Conservation (phyloP, 192 early-diverging fungal genomes). For the Coemansia sp. region DNA sequence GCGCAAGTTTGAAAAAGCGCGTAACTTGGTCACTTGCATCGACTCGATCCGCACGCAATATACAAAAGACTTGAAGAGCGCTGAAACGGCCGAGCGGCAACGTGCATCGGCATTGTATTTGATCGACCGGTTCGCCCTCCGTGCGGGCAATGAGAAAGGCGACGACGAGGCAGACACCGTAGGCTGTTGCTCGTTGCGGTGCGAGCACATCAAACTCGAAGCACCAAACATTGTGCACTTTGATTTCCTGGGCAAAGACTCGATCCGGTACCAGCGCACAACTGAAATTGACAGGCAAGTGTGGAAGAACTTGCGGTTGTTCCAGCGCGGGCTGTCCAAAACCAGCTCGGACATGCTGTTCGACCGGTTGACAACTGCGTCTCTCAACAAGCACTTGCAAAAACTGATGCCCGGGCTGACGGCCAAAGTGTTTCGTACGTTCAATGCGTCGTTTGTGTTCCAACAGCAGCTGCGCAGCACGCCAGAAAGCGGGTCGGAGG, state of each 20-base stretch:
- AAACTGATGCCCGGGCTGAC: constrained; percentile 87
- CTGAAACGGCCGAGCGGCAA: constrained; percentile 80
- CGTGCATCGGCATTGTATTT: constrained; percentile 93
- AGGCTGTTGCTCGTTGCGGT: constrained; percentile 95
- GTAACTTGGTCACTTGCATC: constrained; percentile 71
- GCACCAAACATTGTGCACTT: constrained; percentile 83
- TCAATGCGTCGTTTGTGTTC: constrained; percentile 92
- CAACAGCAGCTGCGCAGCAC: constrained; percentile 82
- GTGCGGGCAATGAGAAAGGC: constrained; percentile 98
- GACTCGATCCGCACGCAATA: constrained; percentile 77
- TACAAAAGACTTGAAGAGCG: constrained; percentile 73
- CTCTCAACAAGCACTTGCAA: constrained; percentile 87
- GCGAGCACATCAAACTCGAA: constrained; percentile 84
- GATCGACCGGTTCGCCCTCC: constrained; percentile 89
- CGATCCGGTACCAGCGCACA: constrained; percentile 87
- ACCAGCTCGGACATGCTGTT: constrained; percentile 78
- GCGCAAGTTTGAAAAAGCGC: constrained; percentile 94
- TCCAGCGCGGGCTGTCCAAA: constrained; percentile 75
- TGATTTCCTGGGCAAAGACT: constrained; percentile 98
- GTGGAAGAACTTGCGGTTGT: constrained; percentile 89
- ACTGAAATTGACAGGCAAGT: constrained; percentile 86
- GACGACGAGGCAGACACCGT: constrained; percentile 99
- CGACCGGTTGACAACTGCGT: constrained; percentile 82
- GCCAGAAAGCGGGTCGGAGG: constrained; percentile 61
- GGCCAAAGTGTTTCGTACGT: constrained; percentile 99